Evolutionary conservation across 495 filamentous ascomycete species (phyloP), one percentile per base, ranked within the genome.

Genomic region (Monascus purpureus): DNA sequence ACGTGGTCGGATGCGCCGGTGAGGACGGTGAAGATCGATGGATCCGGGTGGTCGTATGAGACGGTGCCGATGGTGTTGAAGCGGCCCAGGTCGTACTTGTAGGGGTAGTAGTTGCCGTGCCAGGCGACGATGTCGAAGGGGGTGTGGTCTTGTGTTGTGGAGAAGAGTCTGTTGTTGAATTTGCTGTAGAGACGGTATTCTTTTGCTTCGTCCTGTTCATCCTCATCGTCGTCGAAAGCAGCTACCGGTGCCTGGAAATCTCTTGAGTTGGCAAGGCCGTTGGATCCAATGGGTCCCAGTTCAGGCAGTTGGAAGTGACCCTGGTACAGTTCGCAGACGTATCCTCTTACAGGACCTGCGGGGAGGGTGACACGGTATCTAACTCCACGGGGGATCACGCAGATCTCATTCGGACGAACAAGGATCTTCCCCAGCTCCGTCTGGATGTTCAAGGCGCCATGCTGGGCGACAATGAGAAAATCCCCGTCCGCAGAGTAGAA

Each of bases 401-500:
- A 76, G 32, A 94, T 90, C 56, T 94, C 86, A 56, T 85, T 83
- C 0, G 86, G 84, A 12, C 85, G 70, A 7, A 94, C 71, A n/a
- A 90, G 59, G 13, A 94, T 57, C 39, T 72, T 70, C 8, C 86
- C 86, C 17, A 92, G 56, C 55, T 94, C 86, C 0, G 86, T 87
- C 43, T 80, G 77, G 33, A 94, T 82, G 44, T 93, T 80, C 29
- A 94, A 65, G 19, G 73, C 73, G 11, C 86, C 86, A 42, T 87
- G 76, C 49, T 93, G 84, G 0, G 74, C 68, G 8, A 93, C 85
- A 39, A 94, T 77, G 25, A 94, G 55, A 46, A 92, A 74, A 53
- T 94, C 86, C 0, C 86, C 86, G 45, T 94, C 86, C 0, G 83
- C 77, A n/a, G 77, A 84, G 55, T 88, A 93, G 50, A 88, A 93